Conservation (phyloP, 1,284 basidiomycete species). For the Pyrrhoderma lamaoense region DNA sequence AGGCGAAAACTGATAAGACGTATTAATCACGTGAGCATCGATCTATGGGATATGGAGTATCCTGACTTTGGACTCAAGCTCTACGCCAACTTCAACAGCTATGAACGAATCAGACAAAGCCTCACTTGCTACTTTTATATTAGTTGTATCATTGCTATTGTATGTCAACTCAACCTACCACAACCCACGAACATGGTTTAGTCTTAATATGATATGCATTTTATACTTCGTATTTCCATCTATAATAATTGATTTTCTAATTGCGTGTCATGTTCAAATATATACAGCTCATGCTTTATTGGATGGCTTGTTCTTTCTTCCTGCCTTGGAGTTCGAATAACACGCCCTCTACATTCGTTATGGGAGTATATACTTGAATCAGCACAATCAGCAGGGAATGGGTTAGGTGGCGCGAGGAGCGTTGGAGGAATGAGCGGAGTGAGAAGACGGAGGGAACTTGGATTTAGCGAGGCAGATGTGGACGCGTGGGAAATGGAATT, state of each 20-base stretch:
- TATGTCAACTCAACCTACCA: background rate
- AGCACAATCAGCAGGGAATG: background rate
- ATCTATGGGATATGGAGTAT: too few species aligned
- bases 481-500: constrained; percentile 17
- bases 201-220: background rate
- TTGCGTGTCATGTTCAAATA: too few species aligned
- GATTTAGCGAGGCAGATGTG: constrained; percentile 11
- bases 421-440: background rate
- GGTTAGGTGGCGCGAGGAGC: background rate
- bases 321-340: constrained; percentile 11
- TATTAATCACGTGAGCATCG: constrained; percentile 5
- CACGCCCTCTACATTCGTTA: constrained; percentile 9
- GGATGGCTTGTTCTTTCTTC: constrained; percentile 17
- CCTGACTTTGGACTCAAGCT: background rate
- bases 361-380: constrained; percentile 6
- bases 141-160: constrained; percentile 4
- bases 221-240: too few species aligned
- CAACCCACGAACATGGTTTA: background rate
- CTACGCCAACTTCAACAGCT: background rate
- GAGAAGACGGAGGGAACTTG: constrained; percentile 10
- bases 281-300: constrained; percentile 11
- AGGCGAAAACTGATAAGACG: too few species aligned
- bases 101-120: background rate
- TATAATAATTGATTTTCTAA: too few species aligned
- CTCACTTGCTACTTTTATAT: constrained; percentile 8